Evolutionary conservation across 768 basidiomycete genomes (phyloP).

Genomic region (Collybia sordida): DNA sequence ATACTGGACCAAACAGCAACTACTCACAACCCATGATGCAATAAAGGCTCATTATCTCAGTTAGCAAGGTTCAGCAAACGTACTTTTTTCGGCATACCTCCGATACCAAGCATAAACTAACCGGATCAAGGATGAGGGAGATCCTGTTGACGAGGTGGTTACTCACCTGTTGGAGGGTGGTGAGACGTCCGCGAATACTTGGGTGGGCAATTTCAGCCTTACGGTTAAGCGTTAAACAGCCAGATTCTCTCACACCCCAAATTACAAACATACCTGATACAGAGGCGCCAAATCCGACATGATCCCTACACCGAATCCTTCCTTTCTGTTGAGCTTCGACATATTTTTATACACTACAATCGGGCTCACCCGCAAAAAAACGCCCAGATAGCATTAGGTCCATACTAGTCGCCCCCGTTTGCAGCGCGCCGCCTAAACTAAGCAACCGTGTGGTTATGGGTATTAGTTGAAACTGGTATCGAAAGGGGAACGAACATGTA

Average conservation of each 20-base stretch:
- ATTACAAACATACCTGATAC: constrained; percentile 38
- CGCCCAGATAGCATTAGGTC: constrained; percentile 49
- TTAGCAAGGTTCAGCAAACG: not conserved
- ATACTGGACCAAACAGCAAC: not conserved
- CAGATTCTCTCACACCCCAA: not conserved
- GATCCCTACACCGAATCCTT: constrained; percentile 44
- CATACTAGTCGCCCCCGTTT: constrained; percentile 45
- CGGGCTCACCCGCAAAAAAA: constrained; percentile 43
- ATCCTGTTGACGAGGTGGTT: not conserved
- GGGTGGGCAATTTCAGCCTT: constrained; percentile 58
- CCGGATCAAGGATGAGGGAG: not conserved
- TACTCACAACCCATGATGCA: constrained; percentile 45
- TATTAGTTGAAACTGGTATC: no score
- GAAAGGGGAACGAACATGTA: constrained; percentile 29
- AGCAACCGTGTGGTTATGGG: not conserved
- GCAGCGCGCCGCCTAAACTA: constrained; percentile 44
- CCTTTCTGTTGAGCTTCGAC: not conserved
- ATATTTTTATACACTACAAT: not conserved
- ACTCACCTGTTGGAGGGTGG: constrained; percentile 47
- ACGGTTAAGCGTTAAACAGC: not conserved
- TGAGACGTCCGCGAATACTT: constrained; percentile 52
- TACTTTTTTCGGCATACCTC: constrained; percentile 24
- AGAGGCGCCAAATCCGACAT: constrained; percentile 50
- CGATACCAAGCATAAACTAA: constrained; percentile 50
- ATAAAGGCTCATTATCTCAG: constrained; percentile 34